Conservation (phyloP, 2,329 filamentous ascomycete species). For the Rhinocladiella similis region DNA sequence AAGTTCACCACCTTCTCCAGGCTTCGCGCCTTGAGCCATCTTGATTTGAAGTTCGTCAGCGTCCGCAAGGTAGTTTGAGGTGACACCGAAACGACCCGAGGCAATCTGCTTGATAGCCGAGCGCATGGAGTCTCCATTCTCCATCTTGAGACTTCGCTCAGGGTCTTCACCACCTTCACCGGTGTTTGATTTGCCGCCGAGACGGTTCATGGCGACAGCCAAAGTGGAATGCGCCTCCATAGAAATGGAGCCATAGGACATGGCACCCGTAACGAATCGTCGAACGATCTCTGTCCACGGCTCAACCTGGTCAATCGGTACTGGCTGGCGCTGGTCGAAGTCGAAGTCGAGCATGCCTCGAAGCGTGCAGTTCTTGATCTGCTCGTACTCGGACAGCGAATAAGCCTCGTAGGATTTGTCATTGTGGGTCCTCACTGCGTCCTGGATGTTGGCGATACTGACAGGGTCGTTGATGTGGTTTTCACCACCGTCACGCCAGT, state of each 20-base stretch:
- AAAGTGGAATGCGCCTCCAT: constrained; percentile 98
- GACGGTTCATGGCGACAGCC: constrained; percentile 92
- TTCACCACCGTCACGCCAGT: constrained; percentile 96
- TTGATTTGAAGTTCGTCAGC: constrained; percentile 98
- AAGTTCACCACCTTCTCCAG: constrained; percentile 94
- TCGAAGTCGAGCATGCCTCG: constrained; percentile 94
- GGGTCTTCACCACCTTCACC: constrained; percentile 96
- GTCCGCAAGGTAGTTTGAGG: constrained; percentile 89
- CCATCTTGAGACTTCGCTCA: constrained; percentile 80
- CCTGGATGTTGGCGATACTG: constrained; percentile 94
- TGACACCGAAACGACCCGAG: constrained; percentile 93
- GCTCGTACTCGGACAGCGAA: constrained; percentile 87
- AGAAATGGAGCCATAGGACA: constrained; percentile 98
- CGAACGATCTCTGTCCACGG: constrained; percentile 98
- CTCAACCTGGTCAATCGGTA: constrained; percentile 95
- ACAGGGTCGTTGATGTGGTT: constrained; percentile 92
- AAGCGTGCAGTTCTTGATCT: constrained; percentile 94
- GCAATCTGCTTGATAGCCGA: constrained; percentile 98
- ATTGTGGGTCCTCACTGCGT: constrained; percentile 94
- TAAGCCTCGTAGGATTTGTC: constrained; percentile 98
- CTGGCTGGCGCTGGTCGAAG: constrained; percentile 79
- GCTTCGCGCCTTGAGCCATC: constrained; percentile 98
- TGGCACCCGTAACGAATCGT: constrained; percentile 93
- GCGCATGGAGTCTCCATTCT: constrained; percentile 94
- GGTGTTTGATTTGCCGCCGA: constrained; percentile 96